phyloP scores from a whole-genome alignment of 2,329 filamentous ascomycete genomes.

The Apiospora sp. region DNA sequence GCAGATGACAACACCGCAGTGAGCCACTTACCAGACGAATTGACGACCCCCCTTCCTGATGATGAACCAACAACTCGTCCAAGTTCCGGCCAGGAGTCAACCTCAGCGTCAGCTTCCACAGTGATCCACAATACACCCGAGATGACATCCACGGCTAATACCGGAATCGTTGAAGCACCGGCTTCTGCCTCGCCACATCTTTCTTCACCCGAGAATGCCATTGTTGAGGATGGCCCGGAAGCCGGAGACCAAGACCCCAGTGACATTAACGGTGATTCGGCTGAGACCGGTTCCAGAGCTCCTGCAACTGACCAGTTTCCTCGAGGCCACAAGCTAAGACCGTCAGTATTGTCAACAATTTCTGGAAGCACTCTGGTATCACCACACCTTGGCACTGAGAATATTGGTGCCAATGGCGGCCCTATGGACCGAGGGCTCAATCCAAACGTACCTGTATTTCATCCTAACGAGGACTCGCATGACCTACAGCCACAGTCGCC shows the following conservation, averaged over 20 bases:
- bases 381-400: background rate
- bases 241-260: no score
- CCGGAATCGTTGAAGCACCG: background rate
- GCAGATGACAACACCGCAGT: background rate
- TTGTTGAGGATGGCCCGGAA: background rate
- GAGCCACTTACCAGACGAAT: background rate
- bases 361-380: constrained; percentile 3
- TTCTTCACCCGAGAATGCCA: background rate
- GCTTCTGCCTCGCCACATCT: background rate
- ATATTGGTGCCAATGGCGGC: background rate
- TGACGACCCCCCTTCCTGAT: background rate
- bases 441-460: background rate
- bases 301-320: background rate
- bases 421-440: background rate
- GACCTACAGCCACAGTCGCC: background rate
- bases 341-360: no score
- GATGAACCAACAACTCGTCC: background rate
- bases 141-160: background rate
- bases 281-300: no score
- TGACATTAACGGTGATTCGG: background rate
- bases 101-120: background rate
- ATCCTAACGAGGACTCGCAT: background rate
- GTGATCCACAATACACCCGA: background rate
- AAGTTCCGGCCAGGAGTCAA: background rate
- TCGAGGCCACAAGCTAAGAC: background rate